Evolutionary conservation across 352 stramenopile genomes (phyloP), one percentile per base, ranked within the genome.

Genomic region (Phytophthora multivora): DNA sequence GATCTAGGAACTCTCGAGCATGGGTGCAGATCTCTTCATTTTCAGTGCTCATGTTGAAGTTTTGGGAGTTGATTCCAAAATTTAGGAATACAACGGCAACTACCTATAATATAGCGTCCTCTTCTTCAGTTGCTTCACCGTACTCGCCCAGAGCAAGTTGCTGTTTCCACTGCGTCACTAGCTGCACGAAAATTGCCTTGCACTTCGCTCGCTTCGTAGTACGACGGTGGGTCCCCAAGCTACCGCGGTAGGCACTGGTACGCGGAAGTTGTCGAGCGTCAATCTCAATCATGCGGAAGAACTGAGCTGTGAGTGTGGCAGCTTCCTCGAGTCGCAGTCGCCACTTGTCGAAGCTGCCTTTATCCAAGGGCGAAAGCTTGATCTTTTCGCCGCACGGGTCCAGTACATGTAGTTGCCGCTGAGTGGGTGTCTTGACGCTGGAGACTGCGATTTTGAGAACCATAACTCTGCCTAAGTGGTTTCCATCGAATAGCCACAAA

Each of bases 261-360:
- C 19, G 40, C 8, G 40, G 19, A n/a, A 31, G 40, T 4, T 47
- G 11, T 19, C 40, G 40, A 47, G 40, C 18, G 7, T 47, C 19
- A 47, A 47, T 47, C 40, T 47, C 40, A 30, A 47, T 30, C 19
- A 47, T 26, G 40, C 40, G 19, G 9, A 47, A 47, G 18, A 47
- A 47, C 31, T 47, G 18, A 30, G 40, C 40, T 30, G 40, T 47
- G 40, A 47, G 40, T 16, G 9, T 7, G 3, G 19, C 18, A 16
- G 40, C 18, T 18, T 30, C 10, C 3, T 47, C 40, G 40, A 47
- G 40, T 11, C 40, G 40, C 11, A 26, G 40, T 47, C 11, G 18
- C 40, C 40, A 47, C 40, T 40, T 40, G 13, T n/a, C 35, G 5
- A 40, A 40, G 15, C 15, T 40, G 15, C 19, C 35, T 19, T 40